Evolutionary conservation across 2,329 filamentous ascomycete genomes (phyloP).

Genomic region (Myriosclerotinia duriaeana): DNA sequence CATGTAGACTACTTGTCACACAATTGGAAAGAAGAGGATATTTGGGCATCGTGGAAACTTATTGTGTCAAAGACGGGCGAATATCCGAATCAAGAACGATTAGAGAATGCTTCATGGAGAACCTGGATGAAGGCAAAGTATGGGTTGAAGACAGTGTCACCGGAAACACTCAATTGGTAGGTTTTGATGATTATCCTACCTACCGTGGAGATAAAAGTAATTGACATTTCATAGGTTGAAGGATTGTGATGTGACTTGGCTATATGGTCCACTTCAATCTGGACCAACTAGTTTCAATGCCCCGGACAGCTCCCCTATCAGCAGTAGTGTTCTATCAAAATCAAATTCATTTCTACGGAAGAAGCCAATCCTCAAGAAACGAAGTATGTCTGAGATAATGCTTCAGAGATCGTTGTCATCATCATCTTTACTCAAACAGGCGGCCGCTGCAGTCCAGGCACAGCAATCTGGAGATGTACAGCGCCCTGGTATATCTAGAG

Average conservation of each 20-base stretch:
- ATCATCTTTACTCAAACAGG: conserved; percentile 77
- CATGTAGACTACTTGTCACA: conserved; percentile 95
- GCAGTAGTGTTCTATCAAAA: conserved; percentile 56
- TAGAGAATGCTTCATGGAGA: conserved; percentile 96
- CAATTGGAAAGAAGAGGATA: conserved; percentile 92
- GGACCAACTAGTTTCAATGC: conserved; percentile 53
- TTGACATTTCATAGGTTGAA: conserved; percentile 43
- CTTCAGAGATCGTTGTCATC: conserved; percentile 82
- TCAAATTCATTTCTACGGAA: conserved; percentile 57
- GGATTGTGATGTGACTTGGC: conserved; percentile 44
- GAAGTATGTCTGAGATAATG: conserved; percentile 92
- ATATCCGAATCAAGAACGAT: conserved; percentile 62
- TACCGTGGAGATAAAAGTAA: conserved; percentile 40
- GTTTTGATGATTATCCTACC: conserved; percentile 2
- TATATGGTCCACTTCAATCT: conserved; percentile 82
- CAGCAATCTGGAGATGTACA: conserved; percentile 22
- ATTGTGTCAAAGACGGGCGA: conserved; percentile 72
- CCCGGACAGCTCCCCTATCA: conserved; percentile 46
- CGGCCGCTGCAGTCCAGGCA: conserved; percentile 40
- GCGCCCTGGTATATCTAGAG: conserved; percentile 16
- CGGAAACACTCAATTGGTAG: conserved; percentile 81
- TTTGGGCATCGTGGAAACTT: conserved; percentile 96
- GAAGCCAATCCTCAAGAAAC: conserved; percentile 85
- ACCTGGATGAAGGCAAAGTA: conserved; percentile 94
- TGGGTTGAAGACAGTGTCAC: conserved; percentile 78